Evolutionary conservation across 176 grass and related monocot species (phyloP), one percentile per base, ranked within the genome.

Genomic region (Eragrostis curvula): DNA sequence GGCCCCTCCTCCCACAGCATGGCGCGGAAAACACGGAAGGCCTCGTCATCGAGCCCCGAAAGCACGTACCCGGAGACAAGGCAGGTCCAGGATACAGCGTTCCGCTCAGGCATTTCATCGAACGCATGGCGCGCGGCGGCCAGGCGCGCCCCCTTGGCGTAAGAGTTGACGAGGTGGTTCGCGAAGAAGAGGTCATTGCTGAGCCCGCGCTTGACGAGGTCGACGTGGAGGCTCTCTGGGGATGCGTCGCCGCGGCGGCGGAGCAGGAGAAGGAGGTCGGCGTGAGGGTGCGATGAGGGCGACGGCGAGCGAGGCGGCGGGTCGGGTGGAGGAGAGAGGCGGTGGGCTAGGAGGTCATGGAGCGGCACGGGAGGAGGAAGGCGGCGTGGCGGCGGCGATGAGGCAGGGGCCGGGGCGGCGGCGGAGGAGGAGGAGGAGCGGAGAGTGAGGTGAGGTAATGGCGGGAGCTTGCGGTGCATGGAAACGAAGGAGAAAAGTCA

Each of bases 61-160:
- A 84, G 90, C 23, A 87, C 85, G 73, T 89, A 75, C 11, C 92
- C 92, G 23, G 89, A 78, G 28, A 94, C 57, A 12, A 94, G 70
- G 81, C 89, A 91, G 71, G 92, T 91, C 86, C 92, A 94, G 32
- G 92, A 94, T 73, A 94, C 77, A 46, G 84, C 81, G 78, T 91
- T 91, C 70, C 50, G 75, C 41, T 67, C 77, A 15, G 72, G 84
- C 89, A 94, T 94, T 89, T 75, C 61, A 52, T 84, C 84, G 80
- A 94, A 91, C 77, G 87, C 52, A 63, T 25, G 11, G n/a, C 65
- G 67, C 8, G 92, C 92, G 8, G 27, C 20, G 5, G 70, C 81
- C 53, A 94, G 79, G 42, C 71, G 60, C 60, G 68, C 70, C 24
- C 72, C 63, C 79, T 91, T 91, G 13, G 81, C 84, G 17, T 89